Evolutionary conservation across 306 rosid genomes (phyloP).

Genomic region (Cyamopsis tetragonoloba): DNA sequence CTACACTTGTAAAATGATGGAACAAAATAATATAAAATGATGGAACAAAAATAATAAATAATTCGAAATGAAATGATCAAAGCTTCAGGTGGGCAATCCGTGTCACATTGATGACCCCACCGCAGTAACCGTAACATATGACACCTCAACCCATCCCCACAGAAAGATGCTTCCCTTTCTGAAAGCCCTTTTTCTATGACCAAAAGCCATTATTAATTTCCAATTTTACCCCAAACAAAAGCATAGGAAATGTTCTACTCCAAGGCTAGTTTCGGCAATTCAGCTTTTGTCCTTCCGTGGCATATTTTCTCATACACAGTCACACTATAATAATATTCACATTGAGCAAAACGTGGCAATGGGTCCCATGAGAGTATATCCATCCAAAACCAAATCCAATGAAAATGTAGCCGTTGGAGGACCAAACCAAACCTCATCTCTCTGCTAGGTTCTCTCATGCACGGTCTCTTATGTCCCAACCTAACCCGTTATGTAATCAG

Average conservation of each 20-base stretch:
- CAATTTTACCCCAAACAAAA: background rate
- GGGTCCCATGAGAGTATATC: background rate
- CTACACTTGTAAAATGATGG: too few relatives aligned
- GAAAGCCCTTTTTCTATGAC: background rate
- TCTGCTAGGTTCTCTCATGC: slow-evolving; percentile 12
- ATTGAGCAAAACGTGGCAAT: slow-evolving; percentile 2
- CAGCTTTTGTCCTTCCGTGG: background rate
- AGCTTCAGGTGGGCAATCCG: slow-evolving; percentile 20
- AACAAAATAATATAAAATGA: too few relatives aligned
- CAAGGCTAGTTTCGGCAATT: slow-evolving; percentile 2
- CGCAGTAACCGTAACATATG: background rate
- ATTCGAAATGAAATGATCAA: background rate
- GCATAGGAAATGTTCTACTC: background rate
- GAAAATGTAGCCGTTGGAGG: slow-evolving; percentile 61
- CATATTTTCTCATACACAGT: background rate
- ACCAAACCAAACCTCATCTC: slow-evolving; percentile 22
- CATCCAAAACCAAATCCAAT: slow-evolving; percentile 27
- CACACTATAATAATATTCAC: background rate
- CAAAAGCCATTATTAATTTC: background rate
- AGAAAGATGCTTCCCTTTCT: background rate
- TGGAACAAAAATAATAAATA: background rate
- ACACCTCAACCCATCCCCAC: background rate
- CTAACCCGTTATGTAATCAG: slow-evolving; percentile 47
- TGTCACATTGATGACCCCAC: slow-evolving; percentile 22
- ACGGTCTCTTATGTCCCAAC: slow-evolving; percentile 34